Evolutionary conservation across 768 basidiomycete species (phyloP), one percentile per base, ranked within the genome.

Genomic region (Nevesoporus exiguus): DNA sequence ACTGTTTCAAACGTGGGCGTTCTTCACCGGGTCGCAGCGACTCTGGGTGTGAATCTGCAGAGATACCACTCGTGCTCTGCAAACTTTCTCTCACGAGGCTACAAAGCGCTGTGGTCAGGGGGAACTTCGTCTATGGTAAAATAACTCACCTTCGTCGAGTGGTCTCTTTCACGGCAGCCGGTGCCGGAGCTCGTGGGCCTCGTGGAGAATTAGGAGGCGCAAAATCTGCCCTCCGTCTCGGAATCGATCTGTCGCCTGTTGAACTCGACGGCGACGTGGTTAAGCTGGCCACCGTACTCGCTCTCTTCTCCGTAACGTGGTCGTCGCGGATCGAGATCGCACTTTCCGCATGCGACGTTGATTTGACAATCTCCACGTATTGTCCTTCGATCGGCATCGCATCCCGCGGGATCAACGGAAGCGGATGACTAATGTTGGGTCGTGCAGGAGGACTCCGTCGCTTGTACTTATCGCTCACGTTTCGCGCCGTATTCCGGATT

Each of bases 151-250:
- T 68, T 51, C 55, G 61, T 40, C 57, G 64, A 55, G 40, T 41
- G 34, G 66, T 67, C 42, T 65, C 66, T 45, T 45, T 59, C 34
- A 62, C 51, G 11, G 50, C 60, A 2, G 61, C 65, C 21, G 59
- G 61, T 2, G 51, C 56, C 13, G 59, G 67, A 22, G 49, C 51
- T n/a, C 64, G 64, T 19, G 69, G 62, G 6, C 78, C 64, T 69
- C 73, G 51, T 64, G 72, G 76, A n/a, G 76, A 69, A 61, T 75
- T 76, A 7, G 84, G 81, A n/a, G 80, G 80, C 10, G 75, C 82
- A 63, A 89, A 89, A 69, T 89, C 88, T 0, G 83, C 77, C 55
- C 87, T 76, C 46, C 85, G 74, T 39, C 80, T 77, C 24, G 86
- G 87, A 51, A 86, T 83, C 6, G 86, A 88, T 47, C 80, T 76